A percentile compares a stretch with the other conserved stretches of the same genome.
These are phyloP conservation scores for Aegilops sharonensis DNA, from an alignment of 176 grass and related monocot genomes.

Conservation along the genomic window DNA sequence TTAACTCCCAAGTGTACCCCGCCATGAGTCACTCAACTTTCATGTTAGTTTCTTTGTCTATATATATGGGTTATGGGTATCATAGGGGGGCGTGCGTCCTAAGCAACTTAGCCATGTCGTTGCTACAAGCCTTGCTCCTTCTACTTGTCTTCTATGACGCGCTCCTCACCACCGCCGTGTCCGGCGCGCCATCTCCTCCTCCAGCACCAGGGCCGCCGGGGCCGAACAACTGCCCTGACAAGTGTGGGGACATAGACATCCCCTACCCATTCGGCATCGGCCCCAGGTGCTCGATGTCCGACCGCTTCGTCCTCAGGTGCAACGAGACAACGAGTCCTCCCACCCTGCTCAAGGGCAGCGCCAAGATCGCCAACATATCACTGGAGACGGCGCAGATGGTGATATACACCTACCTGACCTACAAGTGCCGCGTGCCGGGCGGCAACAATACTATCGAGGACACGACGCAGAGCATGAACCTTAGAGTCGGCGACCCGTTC, in stretches of 20 bases:
- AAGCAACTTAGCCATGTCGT: background rate
- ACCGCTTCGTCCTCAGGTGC: background rate
- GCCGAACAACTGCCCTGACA: background rate
- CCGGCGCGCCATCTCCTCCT: background rate
- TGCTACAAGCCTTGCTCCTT: background rate
- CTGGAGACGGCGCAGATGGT: background rate
- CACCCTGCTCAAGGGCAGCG: background rate
- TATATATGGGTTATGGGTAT: too few species aligned
- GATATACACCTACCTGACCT: background rate
- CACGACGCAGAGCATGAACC: background rate
- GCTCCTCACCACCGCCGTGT: background rate
- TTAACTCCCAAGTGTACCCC: too few species aligned
- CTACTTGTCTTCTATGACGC: background rate
- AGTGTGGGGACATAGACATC: background rate
- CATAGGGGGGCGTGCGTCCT: background rate
- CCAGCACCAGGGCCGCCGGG: background rate
- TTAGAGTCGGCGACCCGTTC: background rate
- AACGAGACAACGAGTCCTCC: background rate
- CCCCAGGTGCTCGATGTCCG: background rate
- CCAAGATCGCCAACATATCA: background rate
- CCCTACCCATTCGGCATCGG: conserved; percentile 10
- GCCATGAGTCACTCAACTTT: too few species aligned
- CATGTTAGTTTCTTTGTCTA: too few species aligned
- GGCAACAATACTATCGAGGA: too few species aligned
- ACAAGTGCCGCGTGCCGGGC: background rate